These are phyloP conservation scores for Punctularia strigosozonata DNA, from an alignment of 768 basidiomycete species.

Conservation along the genomic window DNA sequence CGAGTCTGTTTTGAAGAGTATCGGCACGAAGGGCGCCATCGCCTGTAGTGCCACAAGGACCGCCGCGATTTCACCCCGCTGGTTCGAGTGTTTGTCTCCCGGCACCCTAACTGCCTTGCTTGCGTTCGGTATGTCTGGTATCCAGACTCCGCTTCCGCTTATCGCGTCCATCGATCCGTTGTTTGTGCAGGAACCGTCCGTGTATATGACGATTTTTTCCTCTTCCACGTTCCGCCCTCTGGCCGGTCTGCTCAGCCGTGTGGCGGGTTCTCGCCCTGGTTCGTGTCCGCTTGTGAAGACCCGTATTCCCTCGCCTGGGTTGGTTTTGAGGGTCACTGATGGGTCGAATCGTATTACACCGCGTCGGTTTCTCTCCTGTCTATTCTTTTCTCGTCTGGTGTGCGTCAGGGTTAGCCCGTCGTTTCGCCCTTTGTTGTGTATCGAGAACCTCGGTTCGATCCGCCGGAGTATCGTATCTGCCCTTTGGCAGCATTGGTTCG, in stretches of 20 bases:
- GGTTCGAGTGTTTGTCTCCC: not conserved
- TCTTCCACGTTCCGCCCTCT: not conserved
- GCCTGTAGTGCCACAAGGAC: not conserved
- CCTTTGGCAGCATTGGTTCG: not conserved
- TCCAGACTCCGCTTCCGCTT: not conserved
- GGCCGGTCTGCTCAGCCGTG: not conserved
- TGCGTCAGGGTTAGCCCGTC: not conserved
- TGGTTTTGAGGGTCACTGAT: not conserved
- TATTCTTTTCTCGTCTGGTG: not conserved
- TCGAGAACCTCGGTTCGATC: not conserved
- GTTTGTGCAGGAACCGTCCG: not conserved
- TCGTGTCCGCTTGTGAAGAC: not conserved
- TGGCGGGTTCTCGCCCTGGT: not conserved
- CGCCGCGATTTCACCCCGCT: not conserved
- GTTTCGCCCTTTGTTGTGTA: not conserved
- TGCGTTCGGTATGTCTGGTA: not conserved
- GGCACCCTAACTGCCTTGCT: not conserved
- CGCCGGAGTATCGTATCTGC: not conserved
- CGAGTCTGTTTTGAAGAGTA: constrained; percentile 12
- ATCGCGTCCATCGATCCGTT: not conserved
- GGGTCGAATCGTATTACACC: not conserved
- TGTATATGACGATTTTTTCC: not conserved
- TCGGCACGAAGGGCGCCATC: not conserved
- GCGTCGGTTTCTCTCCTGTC: not conserved
- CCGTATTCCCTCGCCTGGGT: not conserved